Base-by-base conservation (phyloP, 331 rosid genomes). In the Quercus lobata region DNA sequence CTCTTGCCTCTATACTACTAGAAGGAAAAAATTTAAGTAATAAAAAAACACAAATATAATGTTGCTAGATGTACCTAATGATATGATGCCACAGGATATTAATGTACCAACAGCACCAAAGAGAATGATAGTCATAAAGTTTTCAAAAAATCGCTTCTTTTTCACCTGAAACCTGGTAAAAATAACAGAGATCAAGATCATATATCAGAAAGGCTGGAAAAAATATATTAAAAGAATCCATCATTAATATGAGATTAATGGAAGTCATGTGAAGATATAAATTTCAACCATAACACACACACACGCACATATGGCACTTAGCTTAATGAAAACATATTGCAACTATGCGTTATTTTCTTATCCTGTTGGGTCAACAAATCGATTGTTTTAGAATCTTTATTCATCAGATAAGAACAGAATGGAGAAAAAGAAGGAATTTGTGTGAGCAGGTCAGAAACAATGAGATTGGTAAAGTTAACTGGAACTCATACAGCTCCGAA, bases 71-170 rank as follows among this genome's bases (percentile, higher is more conserved):
- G 32, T 93, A 91, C 99, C 99, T 4, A 87, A 83, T 57, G 96
- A 69, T 87, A 96, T 96, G 88, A 96, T 77, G 76, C 21, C 34
- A 80, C 92, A 88, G 46, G 94, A 93, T 88, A 96, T 81, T 74
- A 96, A 78, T 83, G 99, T 93, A 69, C 99, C 99, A 86, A 96
- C 22, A 63, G 97, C 99, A 71, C 99, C 99, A 80, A 96, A 96
- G 83, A 91, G 56, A 79, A 87, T 76, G 72, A 96, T 93, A 29
- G 98, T 93, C 35, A 86, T 90, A 88, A 96, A 96, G 83, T 96
- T 93, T 3, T 83, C 90, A 74, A 96, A 96, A 83, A 96, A 96
- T 77, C 87, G 98, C 90, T 96, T 96, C 98, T 96, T 96, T 84
- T 96, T 96, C 82, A 96, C 99, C 85, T 96, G 99, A 86, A 96